Evolutionary conservation across 106 monocot species (phyloP), one percentile per base, ranked within the genome.

Genomic region (Acanthochlamys bracteata): DNA sequence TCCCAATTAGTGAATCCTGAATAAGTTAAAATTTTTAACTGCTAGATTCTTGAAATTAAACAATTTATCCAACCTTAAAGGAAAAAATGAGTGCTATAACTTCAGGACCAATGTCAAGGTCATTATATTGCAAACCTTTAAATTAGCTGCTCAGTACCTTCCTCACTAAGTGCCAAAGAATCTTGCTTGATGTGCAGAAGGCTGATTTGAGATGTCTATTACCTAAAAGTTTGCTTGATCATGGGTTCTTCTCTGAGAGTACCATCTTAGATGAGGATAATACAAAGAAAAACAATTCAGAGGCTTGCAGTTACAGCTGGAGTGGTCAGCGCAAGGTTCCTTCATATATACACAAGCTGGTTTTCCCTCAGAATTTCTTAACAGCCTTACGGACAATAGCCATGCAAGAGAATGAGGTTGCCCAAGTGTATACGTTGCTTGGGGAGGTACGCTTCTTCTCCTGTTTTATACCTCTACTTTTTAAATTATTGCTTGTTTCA

Each of bases 131-230:
- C n/a, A n/a, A n/a, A n/a, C n/a, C n/a, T n/a, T n/a, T n/a, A n/a
- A n/a, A n/a, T n/a, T n/a, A n/a, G n/a, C n/a, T n/a, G n/a, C n/a
- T n/a, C n/a, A n/a, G n/a, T n/a, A n/a, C n/a, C n/a, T n/a, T n/a
- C n/a, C n/a, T n/a, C n/a, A n/a, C n/a, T n/a, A n/a, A n/a, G n/a
- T n/a, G n/a, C n/a, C n/a, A n/a, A n/a, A n/a, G n/a, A n/a, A n/a
- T n/a, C n/a, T n/a, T n/a, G n/a, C n/a, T n/a, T n/a, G n/a, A n/a
- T 53, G 68, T 83, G 69, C 86, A 96, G 96, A 91, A 84, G 62
- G 84, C 84, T 61, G 96, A 91, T 70, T 67, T 96, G 61, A 88
- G 88, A 79, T 96, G 84, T 66, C 91, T 96, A 40, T 42, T 96
- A 42, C 80, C 87, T 27, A 88, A 45, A 75, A 61, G 41, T 67